Base-by-base conservation (phyloP, 2,329 filamentous ascomycete genomes). In the Epicoccum nigrum region DNA sequence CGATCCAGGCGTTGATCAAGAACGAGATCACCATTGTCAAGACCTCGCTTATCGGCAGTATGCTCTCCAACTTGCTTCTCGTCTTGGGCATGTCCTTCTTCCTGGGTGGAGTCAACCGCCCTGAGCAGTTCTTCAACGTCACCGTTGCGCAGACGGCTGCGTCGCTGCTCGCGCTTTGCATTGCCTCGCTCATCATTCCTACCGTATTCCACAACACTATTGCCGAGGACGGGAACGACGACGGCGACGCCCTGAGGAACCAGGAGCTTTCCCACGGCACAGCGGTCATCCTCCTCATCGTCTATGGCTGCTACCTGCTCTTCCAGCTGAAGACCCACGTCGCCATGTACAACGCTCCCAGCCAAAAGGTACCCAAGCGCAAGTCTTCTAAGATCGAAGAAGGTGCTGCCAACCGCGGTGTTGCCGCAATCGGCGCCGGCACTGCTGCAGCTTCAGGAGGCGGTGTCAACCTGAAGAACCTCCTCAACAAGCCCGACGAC, bases 21-120 rank as follows among this genome's bases (percentile, higher is more conserved):
- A 72, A 82, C 43, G 84, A 96, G 73, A 84, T 95, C 19, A 77
- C 88, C 27, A 95, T 97, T 54, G 92, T 97, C 6, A 91, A 97
- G 73, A 96, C 92, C 0, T 97, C 92, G 0, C 80, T 97, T 21
- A 90, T 97, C 56, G 92, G 92, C 48, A 92, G 88, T 72, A 96
- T 97, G 71, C 79, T 97, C 17, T 96, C 92, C 33, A 97, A 97
- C 70, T 74, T 97, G 51, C 82, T 96, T 3, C 83, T 96, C 12
- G 90, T 96, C 43, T 79, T 96, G 79, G 92, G 91, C 48, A 95
- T 92, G 85, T 94, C 87, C 70, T 97, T 95, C 80, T 94, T 96
- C 77, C 87, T 90, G 54, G 92, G 90, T 41, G 91, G 91, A 4
- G 72, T 95, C 61, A 86, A 88, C 52, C 85, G 92, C 21, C 68